phyloP scores from a whole-genome alignment of 1,284 basidiomycete species.

The Sparassis latifolia region DNA sequence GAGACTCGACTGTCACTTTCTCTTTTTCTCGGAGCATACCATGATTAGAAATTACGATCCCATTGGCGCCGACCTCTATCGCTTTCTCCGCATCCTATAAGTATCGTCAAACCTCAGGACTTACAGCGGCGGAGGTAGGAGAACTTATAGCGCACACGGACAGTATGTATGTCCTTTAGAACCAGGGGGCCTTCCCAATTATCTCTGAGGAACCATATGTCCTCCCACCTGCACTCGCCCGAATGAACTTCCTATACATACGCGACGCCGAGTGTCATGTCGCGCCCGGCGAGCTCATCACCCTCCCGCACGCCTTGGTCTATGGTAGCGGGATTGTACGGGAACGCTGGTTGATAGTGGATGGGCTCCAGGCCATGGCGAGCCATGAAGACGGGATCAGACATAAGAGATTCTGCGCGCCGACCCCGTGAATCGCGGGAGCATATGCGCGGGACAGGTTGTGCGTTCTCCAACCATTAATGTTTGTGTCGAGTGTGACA shows the following conservation, averaged over 20 bases:
- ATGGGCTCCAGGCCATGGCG: slow-evolving; percentile 38
- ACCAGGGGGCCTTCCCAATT: slow-evolving; percentile 68
- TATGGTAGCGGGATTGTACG: slow-evolving; percentile 44
- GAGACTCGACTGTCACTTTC: too few relatives aligned
- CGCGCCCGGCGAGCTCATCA: slow-evolving; percentile 37
- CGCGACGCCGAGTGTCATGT: slow-evolving; percentile 39
- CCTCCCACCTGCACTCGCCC: slow-evolving; percentile 60
- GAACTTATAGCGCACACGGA: slow-evolving; percentile 30
- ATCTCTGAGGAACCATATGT: slow-evolving; percentile 53
- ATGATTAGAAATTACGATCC: slow-evolving; percentile 79
- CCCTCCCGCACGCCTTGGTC: slow-evolving; percentile 34
- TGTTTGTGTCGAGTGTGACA: slow-evolving; percentile 61
- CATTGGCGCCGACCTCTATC: slow-evolving; percentile 60
- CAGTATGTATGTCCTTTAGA: slow-evolving; percentile 74
- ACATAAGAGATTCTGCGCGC: slow-evolving; percentile 46
- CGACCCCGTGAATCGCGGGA: slow-evolving; percentile 56
- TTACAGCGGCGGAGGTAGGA: slow-evolving; percentile 7
- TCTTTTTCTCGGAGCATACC: slow-evolving; percentile 31
- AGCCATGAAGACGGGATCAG: slow-evolving; percentile 69
- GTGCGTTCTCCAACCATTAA: slow-evolving; percentile 62
- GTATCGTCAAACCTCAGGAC: not conserved
- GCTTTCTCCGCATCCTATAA: slow-evolving; percentile 63
- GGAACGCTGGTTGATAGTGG: slow-evolving; percentile 41
- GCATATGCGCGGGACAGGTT: slow-evolving; percentile 55
- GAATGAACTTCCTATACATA: slow-evolving; percentile 56